A percentile compares a stretch with the other conserved stretches of the same genome.
Conservation (phyloP, 148 eudicot genomes). For the Diospyros lotus region DNA sequence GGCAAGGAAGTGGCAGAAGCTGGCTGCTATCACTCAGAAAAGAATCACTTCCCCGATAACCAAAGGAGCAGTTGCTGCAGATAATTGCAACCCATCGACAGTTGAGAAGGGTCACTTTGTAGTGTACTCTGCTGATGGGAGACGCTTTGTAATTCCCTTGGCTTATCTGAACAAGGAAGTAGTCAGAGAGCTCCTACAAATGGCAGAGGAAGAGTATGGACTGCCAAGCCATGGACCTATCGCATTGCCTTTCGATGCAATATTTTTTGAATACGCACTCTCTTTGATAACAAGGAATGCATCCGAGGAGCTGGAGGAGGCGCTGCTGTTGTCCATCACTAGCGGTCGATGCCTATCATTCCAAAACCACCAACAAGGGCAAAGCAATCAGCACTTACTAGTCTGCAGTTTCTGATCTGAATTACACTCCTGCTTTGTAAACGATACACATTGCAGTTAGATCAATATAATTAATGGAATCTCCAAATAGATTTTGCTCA, state of each 20-base stretch:
- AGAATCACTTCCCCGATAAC: slow-evolving; percentile 20
- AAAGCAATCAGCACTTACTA: slow-evolving; percentile 30
- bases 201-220: slow-evolving; percentile 55
- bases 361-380: neutral
- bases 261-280: slow-evolving; percentile 30
- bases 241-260: slow-evolving; percentile 36
- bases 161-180: slow-evolving; percentile 25
- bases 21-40: slow-evolving; percentile 26
- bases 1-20: slow-evolving; percentile 36
- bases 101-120: slow-evolving; percentile 32
- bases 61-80: neutral
- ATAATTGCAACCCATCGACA: neutral
- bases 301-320: slow-evolving; percentile 21
- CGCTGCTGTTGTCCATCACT: slow-evolving; percentile 21
- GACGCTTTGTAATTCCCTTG: slow-evolving; percentile 28
- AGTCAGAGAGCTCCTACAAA: slow-evolving; percentile 30
- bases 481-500: neutral
- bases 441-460: neutral
- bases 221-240: slow-evolving; percentile 36
- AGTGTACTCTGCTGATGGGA: slow-evolving; percentile 27
- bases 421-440: neutral
- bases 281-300: slow-evolving; percentile 25
- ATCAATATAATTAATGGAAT: neutral
- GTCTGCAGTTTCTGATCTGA: slow-evolving; percentile 7
- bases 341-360: slow-evolving; percentile 4